These are phyloP conservation scores for Harringtonia lauricola DNA, from an alignment of 2,329 filamentous ascomycete genomes.

Conservation along the genomic window DNA sequence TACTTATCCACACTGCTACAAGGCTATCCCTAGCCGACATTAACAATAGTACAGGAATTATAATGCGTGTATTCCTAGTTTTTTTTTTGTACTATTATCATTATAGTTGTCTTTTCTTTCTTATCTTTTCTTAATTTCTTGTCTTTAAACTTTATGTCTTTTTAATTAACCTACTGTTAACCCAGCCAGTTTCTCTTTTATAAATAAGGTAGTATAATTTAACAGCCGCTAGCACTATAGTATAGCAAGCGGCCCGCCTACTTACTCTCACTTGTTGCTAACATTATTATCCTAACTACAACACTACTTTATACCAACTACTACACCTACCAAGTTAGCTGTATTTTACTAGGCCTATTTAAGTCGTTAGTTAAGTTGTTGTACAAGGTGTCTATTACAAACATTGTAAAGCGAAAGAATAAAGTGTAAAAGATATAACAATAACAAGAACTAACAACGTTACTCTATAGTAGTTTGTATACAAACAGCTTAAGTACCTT, in stretches of 20 bases:
- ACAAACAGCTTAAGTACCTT: constrained; percentile 23
- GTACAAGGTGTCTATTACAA: constrained; percentile 23
- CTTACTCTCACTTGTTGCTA: constrained; percentile 16
- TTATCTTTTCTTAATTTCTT: background rate
- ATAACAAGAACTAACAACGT: background rate
- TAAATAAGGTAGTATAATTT: constrained; percentile 22
- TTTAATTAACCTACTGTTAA: background rate
- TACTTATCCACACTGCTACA: background rate
- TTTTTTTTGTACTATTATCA: no score
- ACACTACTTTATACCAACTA: constrained; percentile 16
- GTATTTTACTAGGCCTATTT: constrained; percentile 27
- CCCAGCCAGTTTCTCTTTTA: constrained; percentile 21
- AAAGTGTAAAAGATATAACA: background rate
- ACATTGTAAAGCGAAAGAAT: constrained; percentile 3
- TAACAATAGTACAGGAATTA: constrained; percentile 4
- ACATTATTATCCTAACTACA: constrained; percentile 16
- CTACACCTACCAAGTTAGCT: constrained; percentile 17
- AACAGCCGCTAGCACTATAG: constrained; percentile 20
- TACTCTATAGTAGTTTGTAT: constrained; percentile 10
- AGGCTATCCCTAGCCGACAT: constrained; percentile 1
- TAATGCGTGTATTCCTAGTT: no score
- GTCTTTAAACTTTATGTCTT: no score
- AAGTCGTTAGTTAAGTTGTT: constrained; percentile 32
- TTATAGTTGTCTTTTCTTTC: background rate
- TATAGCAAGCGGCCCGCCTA: constrained; percentile 21